Base-by-base conservation (phyloP, 805 yeast species). In the Cyberlindnera sargentensis region DNA sequence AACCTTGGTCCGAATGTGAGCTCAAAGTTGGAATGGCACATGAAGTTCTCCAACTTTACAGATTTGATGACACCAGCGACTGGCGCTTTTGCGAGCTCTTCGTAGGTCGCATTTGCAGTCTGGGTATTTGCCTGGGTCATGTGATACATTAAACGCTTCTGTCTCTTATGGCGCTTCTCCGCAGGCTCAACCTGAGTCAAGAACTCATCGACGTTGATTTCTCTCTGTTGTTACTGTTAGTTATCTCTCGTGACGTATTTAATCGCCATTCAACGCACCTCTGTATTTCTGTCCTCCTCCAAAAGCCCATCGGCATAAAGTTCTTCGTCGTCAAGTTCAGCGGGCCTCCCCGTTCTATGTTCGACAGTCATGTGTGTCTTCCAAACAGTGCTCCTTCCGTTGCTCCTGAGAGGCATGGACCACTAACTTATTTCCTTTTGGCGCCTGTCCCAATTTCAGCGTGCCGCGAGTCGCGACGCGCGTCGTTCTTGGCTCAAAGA, bases 1-100 rank as follows among this genome's bases (percentile, higher is more conserved):
- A 90, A 71, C 42, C 81, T 77, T 0, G 91, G 89, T 2, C 93
- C 93, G 30, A 90, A 71, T 3, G 72, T 75, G 7, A 93, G 64
- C 44, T 78, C 80, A 55, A 93, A 86, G 43, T 85, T 77, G 38
- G 78, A 82, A 58, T 93, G 99, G 51, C 95, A 88, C 96, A 88
- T 88, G 61, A 88, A 88, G 65, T 88, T 87, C 47, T 74, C 72
- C 36, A 90, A 65, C 25, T 71, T 71, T 3, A 90, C 72, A 36
- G 70, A 69, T 52, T 76, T 75, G 35, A 90, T 81, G 35, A 78
- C 78, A 8, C 96, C 97, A 1, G 93, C 45, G 8, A 52, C 49
- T 8, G 41, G 41, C 5, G 8, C 24, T 4, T 33, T 23, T 23
- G 15, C 25, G 5, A 28, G 31, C 33, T 40, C 31, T 4, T 40